Evolutionary conservation across 2,329 filamentous ascomycete species (phyloP), one percentile per base, ranked within the genome.

Genomic region (Epichloe elymi): DNA sequence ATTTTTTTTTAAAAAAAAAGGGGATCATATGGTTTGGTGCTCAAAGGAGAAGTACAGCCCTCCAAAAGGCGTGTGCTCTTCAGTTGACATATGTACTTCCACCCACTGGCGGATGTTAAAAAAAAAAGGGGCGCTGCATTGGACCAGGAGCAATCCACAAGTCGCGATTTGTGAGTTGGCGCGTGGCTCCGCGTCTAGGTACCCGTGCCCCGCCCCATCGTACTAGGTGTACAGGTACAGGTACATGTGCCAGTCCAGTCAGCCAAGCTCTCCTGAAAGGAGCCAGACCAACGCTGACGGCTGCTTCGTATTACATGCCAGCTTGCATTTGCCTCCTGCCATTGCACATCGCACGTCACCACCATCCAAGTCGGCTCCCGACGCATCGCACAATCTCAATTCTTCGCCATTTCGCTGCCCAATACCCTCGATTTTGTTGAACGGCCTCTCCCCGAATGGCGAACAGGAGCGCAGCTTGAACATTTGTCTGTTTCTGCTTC

Each of bases 401-500:
- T 41, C 11, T 35, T 46, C 46, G 23, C 43, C 41, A 36, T 36
- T 17, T 36, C 36, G 10, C 47, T 41, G 30, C 19, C 19, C 36
- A 35, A 51, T 8, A 46, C 26, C 19, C 8, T 11, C 30, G 14
- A 23, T 40, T 20, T 30, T 48, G 48, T 19, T 33, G 12, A 44
- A 39, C 51, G 33, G 33, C 23, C 15, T 19, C 17, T 35, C 43
- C 39, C 56, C 49, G 41, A 51, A 59, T 58, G 55, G 57, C 56
- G 48, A 49, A 51, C 41, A 48, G 56, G 52, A 52, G 19, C 38
- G 49, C 49, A 46, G 44, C 55, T 49, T 61, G 45, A 55, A 19
- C 15, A 48, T 54, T 54, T 39, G 45, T 50, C 52, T 48, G 37
- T 43, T 55, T 48, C 47, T 55, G 57, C 54, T 56, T 55, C 54